Evolutionary conservation across 2,329 filamentous ascomycete genomes (phyloP).

Genomic region (Leptographium lundbergii): DNA sequence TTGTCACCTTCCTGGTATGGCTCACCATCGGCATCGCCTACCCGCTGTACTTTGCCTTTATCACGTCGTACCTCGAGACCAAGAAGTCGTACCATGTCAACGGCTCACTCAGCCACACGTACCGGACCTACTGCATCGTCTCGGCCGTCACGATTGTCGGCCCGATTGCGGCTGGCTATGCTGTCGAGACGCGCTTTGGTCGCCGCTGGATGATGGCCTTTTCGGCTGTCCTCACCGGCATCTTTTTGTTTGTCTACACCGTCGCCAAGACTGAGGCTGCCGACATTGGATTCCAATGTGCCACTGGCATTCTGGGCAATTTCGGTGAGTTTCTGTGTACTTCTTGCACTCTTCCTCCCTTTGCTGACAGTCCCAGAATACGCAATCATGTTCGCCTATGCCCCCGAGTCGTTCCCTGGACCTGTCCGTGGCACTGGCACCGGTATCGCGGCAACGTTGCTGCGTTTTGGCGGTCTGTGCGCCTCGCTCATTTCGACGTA

Average conservation of each 20-base stretch:
- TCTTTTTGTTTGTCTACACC: conserved; percentile 59
- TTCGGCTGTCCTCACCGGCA: conserved; percentile 55
- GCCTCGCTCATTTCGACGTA: conserved; percentile 10
- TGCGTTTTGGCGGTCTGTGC: conserved; percentile 19
- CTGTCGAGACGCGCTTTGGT: conserved; percentile 57
- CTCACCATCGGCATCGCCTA: conserved; percentile 32
- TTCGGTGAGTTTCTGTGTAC: background rate
- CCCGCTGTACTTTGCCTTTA: conserved; percentile 32
- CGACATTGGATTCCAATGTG: conserved; percentile 67
- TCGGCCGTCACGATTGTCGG: conserved; percentile 18
- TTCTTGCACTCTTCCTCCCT: background rate
- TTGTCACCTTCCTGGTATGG: conserved; percentile 28
- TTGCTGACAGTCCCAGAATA: conserved; percentile 32
- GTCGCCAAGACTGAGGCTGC: conserved; percentile 50
- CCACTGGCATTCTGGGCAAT: conserved; percentile 24
- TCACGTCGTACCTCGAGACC: conserved; percentile 30
- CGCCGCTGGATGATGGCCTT: conserved; percentile 58
- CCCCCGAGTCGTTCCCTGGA: conserved; percentile 66
- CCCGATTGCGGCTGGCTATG: conserved; percentile 52
- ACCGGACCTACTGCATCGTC: conserved; percentile 38
- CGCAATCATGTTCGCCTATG: conserved; percentile 64
- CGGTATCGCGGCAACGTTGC: conserved; percentile 61
- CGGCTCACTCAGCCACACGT: conserved; percentile 62
- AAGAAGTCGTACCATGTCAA: conserved; percentile 43
- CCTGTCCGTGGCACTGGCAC: conserved; percentile 70